phyloP scores from a whole-genome alignment of 495 filamentous ascomycete genomes.

The Amniculicola lignicola region DNA sequence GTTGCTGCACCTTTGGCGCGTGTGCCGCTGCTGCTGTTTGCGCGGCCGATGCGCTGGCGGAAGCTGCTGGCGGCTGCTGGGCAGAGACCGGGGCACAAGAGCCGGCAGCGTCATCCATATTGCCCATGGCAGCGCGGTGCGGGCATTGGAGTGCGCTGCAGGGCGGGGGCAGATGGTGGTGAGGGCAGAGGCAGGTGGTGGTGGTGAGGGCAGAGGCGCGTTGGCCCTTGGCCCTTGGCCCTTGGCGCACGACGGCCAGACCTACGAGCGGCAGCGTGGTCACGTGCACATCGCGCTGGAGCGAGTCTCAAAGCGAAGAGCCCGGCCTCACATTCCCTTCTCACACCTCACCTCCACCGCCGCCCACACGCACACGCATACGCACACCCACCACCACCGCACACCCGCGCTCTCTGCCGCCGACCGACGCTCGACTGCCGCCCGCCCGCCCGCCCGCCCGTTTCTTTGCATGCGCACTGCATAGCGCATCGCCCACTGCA shows the following conservation, averaged over 20 bases:
- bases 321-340: constrained; percentile 6
- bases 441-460: background rate
- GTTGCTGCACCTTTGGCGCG: constrained; percentile 68
- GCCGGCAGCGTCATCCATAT: constrained; percentile 25
- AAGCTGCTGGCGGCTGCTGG: constrained; percentile 42
- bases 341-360: constrained; percentile 17
- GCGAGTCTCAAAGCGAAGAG: background rate
- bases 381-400: constrained; percentile 1
- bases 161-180: background rate
- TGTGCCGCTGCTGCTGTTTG: constrained; percentile 34
- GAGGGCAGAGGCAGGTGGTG: background rate
- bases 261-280: background rate
- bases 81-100: constrained; percentile 38
- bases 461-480: constrained; percentile 16
- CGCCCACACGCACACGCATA: constrained; percentile 6
- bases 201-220: background rate
- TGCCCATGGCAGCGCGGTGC: constrained; percentile 5
- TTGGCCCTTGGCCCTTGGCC: background rate
- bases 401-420: background rate
- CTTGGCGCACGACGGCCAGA: background rate
- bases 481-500: constrained; percentile 12
- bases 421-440: background rate
- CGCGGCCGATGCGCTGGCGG: constrained; percentile 17
- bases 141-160: constrained; percentile 12
- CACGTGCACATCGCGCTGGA: background rate